phyloP scores from a whole-genome alignment of 176 grass and related monocot species.

The Otatea glauca region DNA sequence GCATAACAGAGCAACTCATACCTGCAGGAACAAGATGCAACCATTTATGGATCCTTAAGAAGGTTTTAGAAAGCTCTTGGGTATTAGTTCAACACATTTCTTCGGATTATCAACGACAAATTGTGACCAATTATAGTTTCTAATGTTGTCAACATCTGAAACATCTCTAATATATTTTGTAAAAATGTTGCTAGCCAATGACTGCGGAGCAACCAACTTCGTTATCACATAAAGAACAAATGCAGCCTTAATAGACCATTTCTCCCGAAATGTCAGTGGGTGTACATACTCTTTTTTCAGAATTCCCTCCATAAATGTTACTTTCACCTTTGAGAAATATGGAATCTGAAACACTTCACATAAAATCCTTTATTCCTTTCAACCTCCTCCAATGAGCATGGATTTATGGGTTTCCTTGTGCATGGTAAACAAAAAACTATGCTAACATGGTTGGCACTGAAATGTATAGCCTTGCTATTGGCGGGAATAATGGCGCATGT shows the following conservation, averaged over 20 bases:
- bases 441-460: background rate
- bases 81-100: background rate
- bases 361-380: background rate
- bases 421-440: background rate
- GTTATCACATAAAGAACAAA: background rate
- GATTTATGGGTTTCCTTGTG: no score
- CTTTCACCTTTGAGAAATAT: background rate
- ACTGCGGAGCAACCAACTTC: background rate
- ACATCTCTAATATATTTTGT: background rate
- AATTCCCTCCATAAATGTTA: background rate
- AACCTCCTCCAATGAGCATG: background rate
- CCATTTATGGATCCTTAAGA: background rate
- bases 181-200: background rate
- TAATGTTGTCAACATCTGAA: background rate
- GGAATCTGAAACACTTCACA: background rate
- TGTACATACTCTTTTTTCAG: background rate
- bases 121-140: background rate
- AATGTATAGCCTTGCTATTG: background rate
- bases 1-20: no score
- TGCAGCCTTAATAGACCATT: background rate
- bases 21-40: background rate
- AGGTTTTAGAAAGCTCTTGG: background rate
- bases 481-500: background rate
- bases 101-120: background rate
- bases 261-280: background rate